Evolutionary conservation across 768 basidiomycete genomes (phyloP).

Genomic region (Phanerochaete carnosa): DNA sequence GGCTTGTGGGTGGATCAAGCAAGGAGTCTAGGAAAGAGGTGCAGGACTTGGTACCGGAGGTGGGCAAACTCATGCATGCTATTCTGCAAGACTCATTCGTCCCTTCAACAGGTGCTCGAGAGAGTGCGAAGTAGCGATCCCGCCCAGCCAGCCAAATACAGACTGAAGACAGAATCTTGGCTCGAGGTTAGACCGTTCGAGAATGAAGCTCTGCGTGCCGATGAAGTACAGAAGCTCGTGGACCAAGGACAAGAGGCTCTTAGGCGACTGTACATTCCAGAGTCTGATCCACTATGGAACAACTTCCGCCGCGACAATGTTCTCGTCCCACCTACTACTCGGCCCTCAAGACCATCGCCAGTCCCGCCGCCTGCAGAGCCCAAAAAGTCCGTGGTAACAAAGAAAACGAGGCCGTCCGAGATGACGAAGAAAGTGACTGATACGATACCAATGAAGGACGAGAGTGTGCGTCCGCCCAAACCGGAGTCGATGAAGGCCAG

Average conservation of each 20-base stretch:
- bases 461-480: slow-evolving; percentile 31
- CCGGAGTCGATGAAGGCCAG: slow-evolving; percentile 14
- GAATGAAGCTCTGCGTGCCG: slow-evolving; percentile 47
- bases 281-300: slow-evolving; percentile 61
- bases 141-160: slow-evolving; percentile 39
- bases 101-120: not conserved
- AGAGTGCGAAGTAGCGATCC: not conserved
- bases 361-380: not conserved
- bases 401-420: not conserved
- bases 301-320: slow-evolving; percentile 32
- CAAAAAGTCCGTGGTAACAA: not conserved
- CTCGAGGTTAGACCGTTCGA: slow-evolving; percentile 68
- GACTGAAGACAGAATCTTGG: slow-evolving; percentile 58
- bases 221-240: slow-evolving; percentile 47
- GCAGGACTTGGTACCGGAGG: slow-evolving; percentile 47
- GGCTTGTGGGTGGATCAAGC: slow-evolving; percentile 43
- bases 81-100: not conserved
- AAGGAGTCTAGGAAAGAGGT: slow-evolving; percentile 38
- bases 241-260: slow-evolving; percentile 49
- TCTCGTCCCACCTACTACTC: not conserved
- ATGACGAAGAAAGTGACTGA: slow-evolving; percentile 22
- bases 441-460: slow-evolving; percentile 46
- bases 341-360: not conserved
- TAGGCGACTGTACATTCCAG: slow-evolving; percentile 48
- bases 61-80: slow-evolving; percentile 17